Evolutionary conservation across 805 yeast species (phyloP), one percentile per base, ranked within the genome.

Genomic region (Candida dajiaensis): DNA sequence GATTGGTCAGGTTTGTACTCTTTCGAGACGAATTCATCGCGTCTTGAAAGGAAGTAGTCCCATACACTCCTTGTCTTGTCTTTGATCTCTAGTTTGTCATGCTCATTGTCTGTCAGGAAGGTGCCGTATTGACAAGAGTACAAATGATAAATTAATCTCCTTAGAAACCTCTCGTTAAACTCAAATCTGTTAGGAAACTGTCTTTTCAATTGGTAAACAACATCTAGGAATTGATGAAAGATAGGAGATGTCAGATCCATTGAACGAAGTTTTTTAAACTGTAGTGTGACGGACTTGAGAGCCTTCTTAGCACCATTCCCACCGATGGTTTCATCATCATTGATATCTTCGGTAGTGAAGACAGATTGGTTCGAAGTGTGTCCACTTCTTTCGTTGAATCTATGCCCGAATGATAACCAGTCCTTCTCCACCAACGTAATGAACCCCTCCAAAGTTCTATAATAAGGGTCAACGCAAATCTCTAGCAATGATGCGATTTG

Each of bases 121-220:
- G 96, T 81, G 3, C 98, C 98, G 65, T 89, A 94, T 63, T 94
- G 98, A 57, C 98, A 89, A 1, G 97, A 87, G 59, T 89, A 88
- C 42, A 85, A 68, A 63, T 94, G 98, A 61, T 94, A 94, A 19
- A 89, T 73, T 46, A 94, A 69, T 43, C 98, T 69, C 53, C 96
- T 77, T 52, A 94, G 63, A 56, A 94, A 89, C 44, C 97, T 68
- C 62, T 90, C 96, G 59, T 90, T 89, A 66, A 83, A 90, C 65
- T 92, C 96, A 64, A 94, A 94, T 40, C 71, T 67, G 1, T 68
- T 57, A 0, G 96, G 96, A 54, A 78, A 73, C 59, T 89, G 95
- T 8, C 80, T 64, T 43, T 76, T 63, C 18, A 92, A 61, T 61
- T 94, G 99, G 62, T 83, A 89, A 2, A 89, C 85, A 52, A 94